Evolutionary conservation across 106 monocot genomes (phyloP).

Genomic region (Dioscorea dumetorum): DNA sequence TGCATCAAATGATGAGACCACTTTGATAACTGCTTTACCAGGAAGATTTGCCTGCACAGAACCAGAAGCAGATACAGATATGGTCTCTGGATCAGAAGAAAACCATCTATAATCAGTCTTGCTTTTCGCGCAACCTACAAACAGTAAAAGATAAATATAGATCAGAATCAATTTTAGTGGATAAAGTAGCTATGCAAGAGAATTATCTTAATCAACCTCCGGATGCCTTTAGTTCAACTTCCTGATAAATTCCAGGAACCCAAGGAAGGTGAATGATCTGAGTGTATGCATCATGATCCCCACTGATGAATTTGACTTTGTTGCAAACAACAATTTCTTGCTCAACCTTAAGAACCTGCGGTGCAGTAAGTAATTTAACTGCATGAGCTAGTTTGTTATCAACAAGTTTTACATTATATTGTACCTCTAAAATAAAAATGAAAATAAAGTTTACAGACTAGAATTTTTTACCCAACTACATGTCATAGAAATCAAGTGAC

Average conservation of each 20-base stretch:
- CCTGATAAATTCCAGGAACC: constrained; percentile 76
- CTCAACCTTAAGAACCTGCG: constrained; percentile 55
- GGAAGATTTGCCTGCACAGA: constrained; percentile 41
- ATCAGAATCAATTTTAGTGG: background rate
- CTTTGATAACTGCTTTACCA: constrained; percentile 64
- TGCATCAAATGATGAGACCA: constrained; percentile 57
- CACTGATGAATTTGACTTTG: constrained; percentile 49
- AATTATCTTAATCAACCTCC: constrained; percentile 53
- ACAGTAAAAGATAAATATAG: background rate
- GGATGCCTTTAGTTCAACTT: constrained; percentile 51
- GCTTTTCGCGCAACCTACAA: constrained; percentile 68
- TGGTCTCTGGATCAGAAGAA: constrained; percentile 54
- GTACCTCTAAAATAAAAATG: too few relatives aligned
- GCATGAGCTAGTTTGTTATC: background rate
- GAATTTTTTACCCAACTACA: too few relatives aligned
- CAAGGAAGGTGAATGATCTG: constrained; percentile 70
- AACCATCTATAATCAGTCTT: constrained; percentile 68
- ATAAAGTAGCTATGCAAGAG: background rate
- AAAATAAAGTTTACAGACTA: too few relatives aligned
- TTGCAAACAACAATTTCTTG: constrained; percentile 73
- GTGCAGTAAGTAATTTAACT: constrained; percentile 6
- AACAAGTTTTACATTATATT: too few relatives aligned
- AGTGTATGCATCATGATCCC: constrained; percentile 15
- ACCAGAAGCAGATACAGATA: constrained; percentile 58
- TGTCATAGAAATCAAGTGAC: too few relatives aligned